Conservation (phyloP, 2,329 filamentous ascomycete species). For the Cladosporium sp. region DNA sequence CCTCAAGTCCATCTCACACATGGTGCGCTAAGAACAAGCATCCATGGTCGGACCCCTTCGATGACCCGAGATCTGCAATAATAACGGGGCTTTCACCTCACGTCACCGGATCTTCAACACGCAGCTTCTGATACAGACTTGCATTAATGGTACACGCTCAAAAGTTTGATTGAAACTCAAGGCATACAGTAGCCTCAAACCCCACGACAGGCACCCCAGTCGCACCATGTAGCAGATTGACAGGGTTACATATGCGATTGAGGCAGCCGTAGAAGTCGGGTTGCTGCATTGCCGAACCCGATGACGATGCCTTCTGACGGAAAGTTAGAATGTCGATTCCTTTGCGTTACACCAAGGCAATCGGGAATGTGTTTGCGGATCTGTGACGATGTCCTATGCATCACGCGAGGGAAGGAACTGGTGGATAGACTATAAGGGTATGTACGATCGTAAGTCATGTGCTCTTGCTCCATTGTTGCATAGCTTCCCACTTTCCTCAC, state of each 20-base stretch:
- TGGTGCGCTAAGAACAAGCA: slow-evolving; percentile 1
- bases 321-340: neutral
- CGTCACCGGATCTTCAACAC: neutral
- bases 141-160: neutral
- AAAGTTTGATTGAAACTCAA: neutral
- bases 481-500: neutral
- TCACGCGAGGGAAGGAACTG: neutral
- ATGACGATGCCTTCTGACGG: neutral
- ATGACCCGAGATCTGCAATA: neutral
- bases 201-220: neutral
- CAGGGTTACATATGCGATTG: neutral
- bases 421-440: neutral
- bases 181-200: neutral
- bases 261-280: neutral
- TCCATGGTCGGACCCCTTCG: neutral
- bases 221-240: slow-evolving; percentile 5
- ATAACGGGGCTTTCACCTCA: neutral
- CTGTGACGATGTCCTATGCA: neutral
- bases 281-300: neutral
- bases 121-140: neutral
- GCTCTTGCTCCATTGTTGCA: neutral
- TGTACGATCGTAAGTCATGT: neutral
- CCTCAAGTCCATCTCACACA: neutral
- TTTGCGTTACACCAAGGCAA: slow-evolving; percentile 1
- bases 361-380: slow-evolving; percentile 2